These are phyloP conservation scores for Oryza officinalis DNA, from an alignment of 176 grass and related monocot genomes.

Conservation along the genomic window DNA sequence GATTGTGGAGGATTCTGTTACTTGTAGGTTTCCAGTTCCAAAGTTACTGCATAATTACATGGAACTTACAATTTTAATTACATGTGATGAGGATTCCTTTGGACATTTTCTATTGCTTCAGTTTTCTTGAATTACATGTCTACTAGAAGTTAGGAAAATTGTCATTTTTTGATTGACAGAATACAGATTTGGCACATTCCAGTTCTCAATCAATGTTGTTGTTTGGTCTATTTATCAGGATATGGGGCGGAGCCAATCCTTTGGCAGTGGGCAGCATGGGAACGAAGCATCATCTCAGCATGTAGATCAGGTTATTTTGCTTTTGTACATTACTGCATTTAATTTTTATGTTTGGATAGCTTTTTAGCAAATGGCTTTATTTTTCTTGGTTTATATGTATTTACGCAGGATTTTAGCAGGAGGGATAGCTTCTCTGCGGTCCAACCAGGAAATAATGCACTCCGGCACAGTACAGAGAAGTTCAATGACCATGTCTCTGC, in stretches of 20 bases:
- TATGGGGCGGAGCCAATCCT: constrained; percentile 58
- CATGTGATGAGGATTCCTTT: neutral
- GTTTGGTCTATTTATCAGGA: constrained; percentile 46
- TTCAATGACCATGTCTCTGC: constrained; percentile 44
- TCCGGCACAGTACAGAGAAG: constrained; percentile 35
- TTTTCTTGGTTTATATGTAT: constrained; percentile 31
- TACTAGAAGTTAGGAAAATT: neutral
- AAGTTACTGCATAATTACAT: neutral
- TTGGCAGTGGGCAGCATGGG: constrained; percentile 45
- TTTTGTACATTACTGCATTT: neutral
- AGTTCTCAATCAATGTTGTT: neutral
- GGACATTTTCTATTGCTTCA: neutral
- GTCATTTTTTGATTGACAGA: neutral
- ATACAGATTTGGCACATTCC: neutral
- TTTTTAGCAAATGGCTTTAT: neutral
- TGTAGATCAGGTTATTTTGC: constrained; percentile 60
- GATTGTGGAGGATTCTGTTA: neutral
- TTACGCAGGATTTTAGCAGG: constrained; percentile 56
- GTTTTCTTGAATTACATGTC: neutral
- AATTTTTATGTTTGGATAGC: neutral
- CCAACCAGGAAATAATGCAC: constrained; percentile 40
- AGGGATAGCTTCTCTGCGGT: constrained; percentile 59
- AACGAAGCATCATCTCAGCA: constrained; percentile 40
- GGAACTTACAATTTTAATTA: neutral
- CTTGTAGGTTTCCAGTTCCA: neutral